Base-by-base conservation (phyloP, 2,329 filamentous ascomycete genomes). In the Cytospora chrysosperma region DNA sequence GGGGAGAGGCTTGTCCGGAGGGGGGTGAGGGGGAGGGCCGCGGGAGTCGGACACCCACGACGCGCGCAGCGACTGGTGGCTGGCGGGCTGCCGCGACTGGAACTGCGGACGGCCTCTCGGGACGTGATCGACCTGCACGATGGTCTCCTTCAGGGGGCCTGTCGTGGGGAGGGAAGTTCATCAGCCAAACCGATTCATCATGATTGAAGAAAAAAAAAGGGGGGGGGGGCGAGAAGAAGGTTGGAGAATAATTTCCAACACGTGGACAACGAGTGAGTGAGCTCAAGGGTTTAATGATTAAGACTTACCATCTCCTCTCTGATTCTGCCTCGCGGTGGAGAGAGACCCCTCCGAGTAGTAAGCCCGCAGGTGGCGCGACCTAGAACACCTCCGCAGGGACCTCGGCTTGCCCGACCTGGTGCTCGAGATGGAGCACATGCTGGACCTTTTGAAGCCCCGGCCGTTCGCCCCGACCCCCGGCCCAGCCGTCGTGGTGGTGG, bases 321-420 rank as follows among this genome's bases (percentile, higher is more conserved):
- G 49, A 4, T 47, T 55, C 7, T 50, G 49, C 52, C 61, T 43
- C 37, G 32, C 60, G 19, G 47, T 32, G 3, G 63, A 30, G 2
- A 65, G 61, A 3, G 26, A 55, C 21, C 64, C 61, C 53, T 63
- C 62, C 0, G 64, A 65, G 61, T 65, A 65, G 13, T 65, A 65
- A 8, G 64, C 49, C n/a, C 64, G 53, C 37, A 65, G 61, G 49
- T 65, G 64, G 58, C 64, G 58, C 19, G 64, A 60, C 27, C 64
- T 37, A 4, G 62, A 60, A 17, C 56, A 57, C 37, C 62, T 62
- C 50, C 64, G 58, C 47, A 65, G 59, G 19, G 61, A 63, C 27
- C 61, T 53, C 15, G 61, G 53, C 49, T 61, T 65, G 32, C 59
- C 56, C 8, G 40, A 40, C 59, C 37, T 52, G 54, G 34, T 55